Percentiles rank a stretch among this genome's conserved stretches.
phyloP scores from a whole-genome alignment of 768 basidiomycete genomes.

The Russula virescens region DNA sequence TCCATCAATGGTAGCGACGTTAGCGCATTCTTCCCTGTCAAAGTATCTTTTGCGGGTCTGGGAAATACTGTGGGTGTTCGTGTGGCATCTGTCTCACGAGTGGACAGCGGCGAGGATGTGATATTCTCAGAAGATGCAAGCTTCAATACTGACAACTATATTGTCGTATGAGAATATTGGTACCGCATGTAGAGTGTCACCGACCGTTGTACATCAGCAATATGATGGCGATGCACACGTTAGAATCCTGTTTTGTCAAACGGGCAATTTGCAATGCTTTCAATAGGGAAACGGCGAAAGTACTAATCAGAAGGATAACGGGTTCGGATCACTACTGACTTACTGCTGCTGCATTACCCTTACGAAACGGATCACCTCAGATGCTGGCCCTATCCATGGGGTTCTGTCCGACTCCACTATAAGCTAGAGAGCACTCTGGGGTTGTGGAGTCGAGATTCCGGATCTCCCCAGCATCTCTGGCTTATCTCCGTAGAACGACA shows the following conservation, averaged over 20 bases:
- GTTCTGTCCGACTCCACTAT: neutral
- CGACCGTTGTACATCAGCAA: neutral
- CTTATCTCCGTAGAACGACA: slow-evolving; percentile 13
- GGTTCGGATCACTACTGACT: neutral
- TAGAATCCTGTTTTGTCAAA: neutral
- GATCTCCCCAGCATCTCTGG: slow-evolving; percentile 9
- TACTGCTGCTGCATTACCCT: neutral
- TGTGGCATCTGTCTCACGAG: slow-evolving; percentile 52
- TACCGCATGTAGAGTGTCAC: slow-evolving; percentile 3
- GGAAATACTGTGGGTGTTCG: slow-evolving; percentile 77
- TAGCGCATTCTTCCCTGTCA: slow-evolving; percentile 88
- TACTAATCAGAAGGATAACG: neutral
- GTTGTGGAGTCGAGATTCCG: neutral
- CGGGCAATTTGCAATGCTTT: neutral
- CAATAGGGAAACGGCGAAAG: neutral
- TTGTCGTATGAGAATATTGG: slow-evolving; percentile 31
- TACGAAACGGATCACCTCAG: neutral
- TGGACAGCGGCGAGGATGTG: slow-evolving; percentile 44
- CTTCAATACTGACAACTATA: slow-evolving; percentile 45
- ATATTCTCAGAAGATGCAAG: slow-evolving; percentile 50
- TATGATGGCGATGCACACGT: neutral
- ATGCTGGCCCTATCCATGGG: neutral
- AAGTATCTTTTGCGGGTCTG: slow-evolving; percentile 71
- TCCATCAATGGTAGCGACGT: slow-evolving; percentile 78
- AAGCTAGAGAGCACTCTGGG: too few species aligned